Conservation (phyloP, 768 basidiomycete species). For the Tricholoma furcatifolium region DNA sequence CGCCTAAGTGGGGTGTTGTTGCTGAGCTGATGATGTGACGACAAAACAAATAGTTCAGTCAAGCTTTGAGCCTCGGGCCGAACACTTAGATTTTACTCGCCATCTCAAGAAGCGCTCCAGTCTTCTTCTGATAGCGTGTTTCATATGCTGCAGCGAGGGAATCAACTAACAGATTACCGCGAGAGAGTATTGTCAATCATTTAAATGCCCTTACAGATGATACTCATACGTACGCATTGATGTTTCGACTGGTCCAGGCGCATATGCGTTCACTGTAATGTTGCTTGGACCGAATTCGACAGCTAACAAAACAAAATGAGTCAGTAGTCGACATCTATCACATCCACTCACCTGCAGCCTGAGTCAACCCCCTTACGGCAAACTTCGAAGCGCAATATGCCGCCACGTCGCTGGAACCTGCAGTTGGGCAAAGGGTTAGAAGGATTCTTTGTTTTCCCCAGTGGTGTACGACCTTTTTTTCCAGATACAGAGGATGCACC, state of each 20-base stretch:
- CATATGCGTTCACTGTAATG: conserved; percentile 44
- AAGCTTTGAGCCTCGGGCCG: too few relatives aligned
- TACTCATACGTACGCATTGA: conserved; percentile 7
- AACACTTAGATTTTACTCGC: neutral
- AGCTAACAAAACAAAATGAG: too few relatives aligned
- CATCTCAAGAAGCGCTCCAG: too few relatives aligned
- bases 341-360: conserved; percentile 29
- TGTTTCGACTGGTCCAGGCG: conserved; percentile 29
- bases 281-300: conserved; percentile 32
- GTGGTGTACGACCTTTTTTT: conserved; percentile 29
- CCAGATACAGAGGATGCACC: conserved; percentile 37
- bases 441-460: too few relatives aligned
- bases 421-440: too few relatives aligned
- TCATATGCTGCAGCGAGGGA: neutral
- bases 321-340: too few relatives aligned
- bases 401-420: conserved; percentile 1
- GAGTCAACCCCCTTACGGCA: conserved; percentile 38
- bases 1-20: conserved; percentile 8
- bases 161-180: too few relatives aligned
- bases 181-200: too few relatives aligned
- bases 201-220: too few relatives aligned
- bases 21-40: too few relatives aligned
- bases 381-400: conserved; percentile 38
- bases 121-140: too few relatives aligned
- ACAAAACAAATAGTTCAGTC: too few relatives aligned